Base-by-base conservation (phyloP, 495 filamentous ascomycete species). In the Talaromyces liani region DNA sequence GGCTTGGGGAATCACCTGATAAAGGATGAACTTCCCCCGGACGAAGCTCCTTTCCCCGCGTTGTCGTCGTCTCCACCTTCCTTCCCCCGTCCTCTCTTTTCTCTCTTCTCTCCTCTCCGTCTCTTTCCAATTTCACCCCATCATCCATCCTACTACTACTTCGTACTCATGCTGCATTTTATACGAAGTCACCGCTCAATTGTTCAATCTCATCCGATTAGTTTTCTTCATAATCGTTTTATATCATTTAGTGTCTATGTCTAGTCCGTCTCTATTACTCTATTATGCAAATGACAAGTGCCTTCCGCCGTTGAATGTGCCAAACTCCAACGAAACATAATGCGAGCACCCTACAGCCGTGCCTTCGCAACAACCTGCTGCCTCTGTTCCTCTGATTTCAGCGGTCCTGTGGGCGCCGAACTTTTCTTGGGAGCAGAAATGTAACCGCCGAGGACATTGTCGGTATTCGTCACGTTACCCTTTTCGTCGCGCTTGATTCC, bases 361-460 rank as follows among this genome's bases (percentile, higher is more conserved):
- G 75, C 73, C 51, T 67, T 68, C 61, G 64, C 34, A 8, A 33
- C 62, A 14, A 25, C 34, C 31, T 57, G 34, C 34, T 58, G 34
- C 16, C 49, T n/a, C 39, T 55, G 62, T 18, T 45, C 58, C 3
- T 66, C 64, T 61, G 64, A 68, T 55, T 74, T 74, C 36, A 65
- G 65, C 1, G 78, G 74, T 24, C 75, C 77, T 27, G 77, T 80
- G 18, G 80, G 71, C 1, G 65, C 69, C 49, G 77, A 65, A 63
- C 75, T 83, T 79, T 86, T 87, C 79, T 85, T 85, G 14, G 84
- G 83, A 20, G 84, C 84, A 34, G 82, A 80, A 53, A 75, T 61
- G 66, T 87, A 87, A 4, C 82, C 84, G 41, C 81, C 81, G 58
- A 80, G 69, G 31, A 69, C 68, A 68, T 84, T 83, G 64, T 85